Conservation (phyloP, 805 yeast genomes). For the Cyberlindnera sargentensis region DNA sequence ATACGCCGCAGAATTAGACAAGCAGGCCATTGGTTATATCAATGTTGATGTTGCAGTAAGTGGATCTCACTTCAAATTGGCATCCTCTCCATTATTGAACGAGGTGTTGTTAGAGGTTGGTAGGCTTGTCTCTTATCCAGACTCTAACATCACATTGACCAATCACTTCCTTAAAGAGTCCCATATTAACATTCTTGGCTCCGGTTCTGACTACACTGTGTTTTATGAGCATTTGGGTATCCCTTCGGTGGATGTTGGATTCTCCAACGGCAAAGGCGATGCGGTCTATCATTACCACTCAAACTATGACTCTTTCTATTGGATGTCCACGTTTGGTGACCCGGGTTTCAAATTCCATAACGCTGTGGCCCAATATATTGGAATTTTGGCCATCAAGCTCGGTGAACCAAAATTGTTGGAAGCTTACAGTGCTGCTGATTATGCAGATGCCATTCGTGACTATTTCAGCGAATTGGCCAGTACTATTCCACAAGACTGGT, state of each 20-base stretch:
- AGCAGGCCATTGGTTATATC: slow-evolving; percentile 56
- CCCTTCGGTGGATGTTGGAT: slow-evolving; percentile 56
- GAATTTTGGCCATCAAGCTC: slow-evolving; percentile 41
- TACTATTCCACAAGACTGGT: slow-evolving; percentile 34
- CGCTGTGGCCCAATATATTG: slow-evolving; percentile 45
- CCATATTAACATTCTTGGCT: slow-evolving; percentile 45
- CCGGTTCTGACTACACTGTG: slow-evolving; percentile 66
- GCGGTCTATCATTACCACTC: slow-evolving; percentile 74
- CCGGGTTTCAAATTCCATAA: slow-evolving; percentile 56
- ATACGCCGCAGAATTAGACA: slow-evolving; percentile 38
- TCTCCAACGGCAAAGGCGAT: slow-evolving; percentile 35
- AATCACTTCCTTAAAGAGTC: slow-evolving; percentile 24
- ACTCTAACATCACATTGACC: slow-evolving; percentile 14
- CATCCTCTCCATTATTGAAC: slow-evolving; percentile 54
- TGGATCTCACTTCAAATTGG: slow-evolving; percentile 44
- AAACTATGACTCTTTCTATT: slow-evolving; percentile 61
- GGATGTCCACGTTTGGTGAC: slow-evolving; percentile 63
- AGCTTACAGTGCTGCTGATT: slow-evolving; percentile 28
- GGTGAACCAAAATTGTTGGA: slow-evolving; percentile 42
- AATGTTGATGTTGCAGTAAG: slow-evolving; percentile 61
- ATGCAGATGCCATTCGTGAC: slow-evolving; percentile 30
- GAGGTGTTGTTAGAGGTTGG: slow-evolving; percentile 38
- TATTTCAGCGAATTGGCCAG: slow-evolving; percentile 32
- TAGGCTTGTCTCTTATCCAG: slow-evolving; percentile 41
- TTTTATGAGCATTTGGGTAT: slow-evolving; percentile 55